Evolutionary conservation across 495 filamentous ascomycete genomes (phyloP).

Genomic region (Xylaria venustula): DNA sequence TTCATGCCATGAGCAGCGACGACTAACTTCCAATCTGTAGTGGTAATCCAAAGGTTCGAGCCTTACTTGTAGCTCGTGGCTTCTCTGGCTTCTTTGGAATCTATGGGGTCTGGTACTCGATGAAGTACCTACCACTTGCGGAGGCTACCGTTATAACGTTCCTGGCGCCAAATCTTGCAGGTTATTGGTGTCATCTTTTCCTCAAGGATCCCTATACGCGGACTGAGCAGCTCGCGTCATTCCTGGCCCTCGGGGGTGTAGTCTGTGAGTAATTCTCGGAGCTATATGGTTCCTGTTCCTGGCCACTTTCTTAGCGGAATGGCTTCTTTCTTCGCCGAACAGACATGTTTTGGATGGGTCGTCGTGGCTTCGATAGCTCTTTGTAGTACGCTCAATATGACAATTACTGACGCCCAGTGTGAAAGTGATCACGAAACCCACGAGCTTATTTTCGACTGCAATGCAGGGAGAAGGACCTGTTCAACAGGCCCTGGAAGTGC

Average conservation of each 20-base stretch:
- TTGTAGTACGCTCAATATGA: too few relatives aligned
- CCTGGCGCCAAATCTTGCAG: slow-evolving; percentile 76
- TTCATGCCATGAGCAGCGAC: too few relatives aligned
- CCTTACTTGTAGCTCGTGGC: slow-evolving; percentile 67
- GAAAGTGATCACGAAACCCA: slow-evolving; percentile 81
- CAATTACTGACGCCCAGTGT: too few relatives aligned
- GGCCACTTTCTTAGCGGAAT: too few relatives aligned
- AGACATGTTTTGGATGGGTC: too few relatives aligned
- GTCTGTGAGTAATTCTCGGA: too few relatives aligned
- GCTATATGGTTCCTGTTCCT: too few relatives aligned
- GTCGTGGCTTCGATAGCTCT: too few relatives aligned
- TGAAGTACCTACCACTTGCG: slow-evolving; percentile 82
- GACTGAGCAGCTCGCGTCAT: slow-evolving; percentile 70
- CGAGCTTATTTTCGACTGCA: slow-evolving; percentile 50
- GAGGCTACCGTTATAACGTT: slow-evolving; percentile 95
- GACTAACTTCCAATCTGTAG: neutral
- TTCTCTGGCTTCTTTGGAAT: slow-evolving; percentile 83
- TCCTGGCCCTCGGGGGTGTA: slow-evolving; percentile 78
- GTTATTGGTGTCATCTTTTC: slow-evolving; percentile 77
- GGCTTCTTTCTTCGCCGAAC: too few relatives aligned
- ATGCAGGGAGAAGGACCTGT: slow-evolving; percentile 9
- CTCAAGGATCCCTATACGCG: slow-evolving; percentile 75
- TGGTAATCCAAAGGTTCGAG: slow-evolving; percentile 62
- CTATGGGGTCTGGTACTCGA: slow-evolving; percentile 58
- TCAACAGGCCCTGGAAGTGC: slow-evolving; percentile 25